These are phyloP conservation scores for Pestalotiopsis fici DNA, from an alignment of 2,329 filamentous ascomycete species.

Conservation along the genomic window DNA sequence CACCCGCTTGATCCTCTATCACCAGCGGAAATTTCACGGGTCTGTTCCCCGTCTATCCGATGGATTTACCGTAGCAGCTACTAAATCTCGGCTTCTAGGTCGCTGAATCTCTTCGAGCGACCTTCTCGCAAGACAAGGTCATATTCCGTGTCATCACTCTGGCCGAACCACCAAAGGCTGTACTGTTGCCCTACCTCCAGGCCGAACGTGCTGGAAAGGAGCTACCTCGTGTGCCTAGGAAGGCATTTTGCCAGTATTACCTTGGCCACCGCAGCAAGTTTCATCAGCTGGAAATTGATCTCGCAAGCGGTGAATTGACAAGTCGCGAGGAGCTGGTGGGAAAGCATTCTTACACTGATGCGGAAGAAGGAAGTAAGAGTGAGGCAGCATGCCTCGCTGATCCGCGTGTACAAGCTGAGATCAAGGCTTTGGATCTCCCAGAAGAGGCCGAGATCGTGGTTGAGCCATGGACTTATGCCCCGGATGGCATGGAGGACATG, in stretches of 20 bases:
- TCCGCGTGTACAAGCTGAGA: neutral
- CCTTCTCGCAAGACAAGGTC: no score
- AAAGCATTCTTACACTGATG: neutral
- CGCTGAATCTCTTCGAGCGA: no score
- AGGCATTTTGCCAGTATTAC: neutral
- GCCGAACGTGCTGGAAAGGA: neutral
- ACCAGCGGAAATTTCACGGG: no score
- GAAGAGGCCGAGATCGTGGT: neutral
- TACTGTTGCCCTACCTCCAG: neutral
- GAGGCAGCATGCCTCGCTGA: neutral
- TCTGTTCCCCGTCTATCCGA: no score
- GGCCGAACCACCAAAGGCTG: neutral
- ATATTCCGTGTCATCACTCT: neutral
- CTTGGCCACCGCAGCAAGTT: neutral
- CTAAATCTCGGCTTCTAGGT: no score
- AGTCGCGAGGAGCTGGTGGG: neutral
- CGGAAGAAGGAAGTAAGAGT: neutral
- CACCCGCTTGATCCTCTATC: no score
- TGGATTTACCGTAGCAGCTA: no score
- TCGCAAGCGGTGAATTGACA: neutral
- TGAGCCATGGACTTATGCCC: neutral
- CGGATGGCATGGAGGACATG: neutral
- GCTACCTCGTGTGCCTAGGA: neutral
- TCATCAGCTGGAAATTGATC: neutral
- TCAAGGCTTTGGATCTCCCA: neutral